Evolutionary conservation across 2,329 filamentous ascomycete genomes (phyloP).

Genomic region (Trematosphaeria pertusa): DNA sequence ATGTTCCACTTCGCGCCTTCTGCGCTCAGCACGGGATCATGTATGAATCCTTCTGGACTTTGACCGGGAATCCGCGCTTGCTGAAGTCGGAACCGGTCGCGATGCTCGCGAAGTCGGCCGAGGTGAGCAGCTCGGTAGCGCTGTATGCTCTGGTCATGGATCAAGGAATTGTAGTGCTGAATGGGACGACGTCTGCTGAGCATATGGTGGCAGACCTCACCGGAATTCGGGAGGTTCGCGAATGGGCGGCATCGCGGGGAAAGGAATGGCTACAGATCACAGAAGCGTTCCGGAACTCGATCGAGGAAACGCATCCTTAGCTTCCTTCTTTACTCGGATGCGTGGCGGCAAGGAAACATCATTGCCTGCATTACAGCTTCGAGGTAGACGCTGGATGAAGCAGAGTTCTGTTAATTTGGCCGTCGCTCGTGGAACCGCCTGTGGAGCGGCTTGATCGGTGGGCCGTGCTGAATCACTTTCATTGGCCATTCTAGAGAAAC

Average conservation of each 20-base stretch:
- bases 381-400: too few species aligned
- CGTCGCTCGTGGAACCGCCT: too few species aligned
- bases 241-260: constrained; percentile 55
- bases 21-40: constrained; percentile 60
- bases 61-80: constrained; percentile 64
- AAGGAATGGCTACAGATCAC: constrained; percentile 55
- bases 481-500: too few species aligned
- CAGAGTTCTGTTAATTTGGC: too few species aligned
- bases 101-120: constrained; percentile 54
- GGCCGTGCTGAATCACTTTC: too few species aligned
- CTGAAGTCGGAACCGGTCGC: constrained; percentile 57
- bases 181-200: constrained; percentile 61
- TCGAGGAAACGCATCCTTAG: too few species aligned
- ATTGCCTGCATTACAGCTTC: too few species aligned
- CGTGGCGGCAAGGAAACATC: too few species aligned
- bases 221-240: constrained; percentile 50
- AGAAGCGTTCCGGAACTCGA: constrained; percentile 44
- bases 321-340: too few species aligned
- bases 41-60: constrained; percentile 68
- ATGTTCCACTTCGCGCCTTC: constrained; percentile 65
- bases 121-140: constrained; percentile 56
- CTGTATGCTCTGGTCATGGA: constrained; percentile 65
- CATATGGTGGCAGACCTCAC: constrained; percentile 62
- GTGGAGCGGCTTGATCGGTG: too few species aligned
- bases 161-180: constrained; percentile 59